phyloP scores from a whole-genome alignment of 1,284 basidiomycete species.

The Sphaerobolus stellatus region DNA sequence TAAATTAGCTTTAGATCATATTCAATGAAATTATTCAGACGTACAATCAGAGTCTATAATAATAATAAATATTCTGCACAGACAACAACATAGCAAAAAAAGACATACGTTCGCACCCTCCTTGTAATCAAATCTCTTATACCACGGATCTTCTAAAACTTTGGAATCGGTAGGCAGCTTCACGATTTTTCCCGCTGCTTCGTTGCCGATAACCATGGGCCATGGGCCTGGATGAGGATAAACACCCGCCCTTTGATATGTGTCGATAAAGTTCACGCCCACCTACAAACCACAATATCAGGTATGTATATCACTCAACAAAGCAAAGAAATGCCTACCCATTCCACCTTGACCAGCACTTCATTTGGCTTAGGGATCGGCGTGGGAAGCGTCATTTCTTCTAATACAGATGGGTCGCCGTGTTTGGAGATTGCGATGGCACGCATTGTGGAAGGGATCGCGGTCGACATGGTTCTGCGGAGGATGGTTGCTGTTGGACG shows the following conservation, averaged over 20 bases:
- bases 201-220: conserved; percentile 78
- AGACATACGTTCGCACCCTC: conserved; percentile 58
- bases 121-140: conserved; percentile 55
- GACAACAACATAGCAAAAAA: background rate
- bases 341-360: conserved; percentile 74
- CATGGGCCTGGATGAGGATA: conserved; percentile 55
- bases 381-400: conserved; percentile 59
- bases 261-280: conserved; percentile 91
- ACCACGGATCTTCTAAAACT: conserved; percentile 56
- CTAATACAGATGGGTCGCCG: conserved; percentile 80
- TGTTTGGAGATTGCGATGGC: conserved; percentile 47
- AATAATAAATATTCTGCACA: background rate
- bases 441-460: conserved; percentile 43
- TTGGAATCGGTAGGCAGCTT: conserved; percentile 62
- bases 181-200: conserved; percentile 75
- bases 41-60: background rate
- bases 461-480: conserved; percentile 6
- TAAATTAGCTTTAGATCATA: background rate
- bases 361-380: conserved; percentile 64
- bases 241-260: conserved; percentile 66
- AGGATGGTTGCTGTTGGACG: background rate
- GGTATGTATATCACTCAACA: conserved; percentile 16
- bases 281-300: conserved; percentile 54
- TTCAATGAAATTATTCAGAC: background rate
- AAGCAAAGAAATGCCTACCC: conserved; percentile 14